Percentiles rank a stretch among this genome's conserved stretches.
Evolutionary conservation across 2,329 filamentous ascomycete species (phyloP).

Genomic region (Clonostachys byssicola): DNA sequence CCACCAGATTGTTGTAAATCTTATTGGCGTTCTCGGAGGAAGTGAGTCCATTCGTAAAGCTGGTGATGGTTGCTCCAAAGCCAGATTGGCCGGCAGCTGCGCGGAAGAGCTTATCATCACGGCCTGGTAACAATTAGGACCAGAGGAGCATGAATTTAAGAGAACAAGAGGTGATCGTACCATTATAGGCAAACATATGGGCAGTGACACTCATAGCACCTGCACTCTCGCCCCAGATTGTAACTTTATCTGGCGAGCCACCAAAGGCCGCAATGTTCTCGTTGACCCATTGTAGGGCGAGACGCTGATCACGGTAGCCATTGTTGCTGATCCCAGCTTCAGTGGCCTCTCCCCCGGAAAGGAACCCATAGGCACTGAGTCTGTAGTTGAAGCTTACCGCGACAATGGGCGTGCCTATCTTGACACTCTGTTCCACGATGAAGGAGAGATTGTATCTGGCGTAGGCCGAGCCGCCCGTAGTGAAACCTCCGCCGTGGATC

Average conservation of each 20-base stretch:
- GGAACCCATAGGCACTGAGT: slow-evolving; percentile 25
- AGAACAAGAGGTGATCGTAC: too few relatives aligned
- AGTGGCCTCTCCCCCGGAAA: slow-evolving; percentile 35
- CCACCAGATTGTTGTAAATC: too few relatives aligned
- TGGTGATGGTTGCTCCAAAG: too few relatives aligned
- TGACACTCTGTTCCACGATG: slow-evolving; percentile 21
- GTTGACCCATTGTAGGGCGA: slow-evolving; percentile 48
- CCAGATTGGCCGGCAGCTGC: too few relatives aligned
- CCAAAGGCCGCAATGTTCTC: slow-evolving; percentile 47
- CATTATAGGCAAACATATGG: too few relatives aligned
- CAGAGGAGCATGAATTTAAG: too few relatives aligned
- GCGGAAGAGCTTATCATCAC: too few relatives aligned
- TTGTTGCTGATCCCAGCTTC: slow-evolving; percentile 38
- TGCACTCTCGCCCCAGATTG: slow-evolving; percentile 50
- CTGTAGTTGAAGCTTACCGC: slow-evolving; percentile 39
- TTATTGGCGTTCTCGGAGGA: too few relatives aligned
- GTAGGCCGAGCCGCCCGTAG: slow-evolving; percentile 20
- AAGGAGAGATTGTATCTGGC: slow-evolving; percentile 28
- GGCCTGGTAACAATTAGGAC: too few relatives aligned
- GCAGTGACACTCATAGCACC: slow-evolving; percentile 21
- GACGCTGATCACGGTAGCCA: slow-evolving; percentile 47
- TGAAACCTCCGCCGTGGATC: slow-evolving; percentile 33
- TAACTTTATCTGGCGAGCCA: slow-evolving; percentile 45
- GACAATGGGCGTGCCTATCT: slow-evolving; percentile 30
- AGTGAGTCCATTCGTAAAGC: too few relatives aligned